A percentile compares a stretch with the other conserved stretches of the same genome.
These are phyloP conservation scores for Trichoderma semiorbis DNA, from an alignment of 2,329 filamentous ascomycete genomes.

Conservation along the genomic window DNA sequence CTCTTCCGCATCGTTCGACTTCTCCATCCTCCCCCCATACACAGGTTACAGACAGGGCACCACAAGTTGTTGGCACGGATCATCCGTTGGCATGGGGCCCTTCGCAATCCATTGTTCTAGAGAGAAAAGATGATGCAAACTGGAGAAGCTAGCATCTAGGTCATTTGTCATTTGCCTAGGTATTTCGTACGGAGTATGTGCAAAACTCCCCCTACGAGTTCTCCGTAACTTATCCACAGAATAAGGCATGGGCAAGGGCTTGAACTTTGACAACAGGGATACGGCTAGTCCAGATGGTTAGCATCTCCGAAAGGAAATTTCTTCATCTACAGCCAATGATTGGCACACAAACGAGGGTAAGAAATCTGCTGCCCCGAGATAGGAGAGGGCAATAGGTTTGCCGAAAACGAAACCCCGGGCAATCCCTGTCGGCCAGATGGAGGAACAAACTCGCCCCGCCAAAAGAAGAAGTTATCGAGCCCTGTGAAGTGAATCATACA, in stretches of 20 bases:
- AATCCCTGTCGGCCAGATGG: neutral
- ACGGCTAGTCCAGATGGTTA: neutral
- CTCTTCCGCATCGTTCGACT: neutral
- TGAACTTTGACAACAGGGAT: neutral
- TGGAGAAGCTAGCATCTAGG: neutral
- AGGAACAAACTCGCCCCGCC: neutral
- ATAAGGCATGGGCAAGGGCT: slow-evolving; percentile 1
- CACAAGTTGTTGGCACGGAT: neutral
- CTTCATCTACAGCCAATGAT: neutral
- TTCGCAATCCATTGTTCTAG: neutral
- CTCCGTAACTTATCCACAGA: neutral
- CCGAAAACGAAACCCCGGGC: neutral
- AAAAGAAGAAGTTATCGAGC: neutral
- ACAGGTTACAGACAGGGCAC: neutral
- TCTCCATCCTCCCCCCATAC: neutral
- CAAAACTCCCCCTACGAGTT: neutral
- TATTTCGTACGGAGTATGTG: neutral
- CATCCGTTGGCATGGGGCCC: neutral
- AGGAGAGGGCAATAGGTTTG: neutral
- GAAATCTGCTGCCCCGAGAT: neutral
- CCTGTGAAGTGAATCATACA: neutral
- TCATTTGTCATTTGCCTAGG: neutral
- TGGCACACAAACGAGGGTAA: neutral
- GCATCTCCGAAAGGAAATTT: neutral
- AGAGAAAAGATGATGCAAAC: slow-evolving; percentile 1